Evolutionary conservation across 371 early-diverging fungal species (phyloP), one percentile per base, ranked within the genome.

Genomic region (Catenaria anguillulae): DNA sequence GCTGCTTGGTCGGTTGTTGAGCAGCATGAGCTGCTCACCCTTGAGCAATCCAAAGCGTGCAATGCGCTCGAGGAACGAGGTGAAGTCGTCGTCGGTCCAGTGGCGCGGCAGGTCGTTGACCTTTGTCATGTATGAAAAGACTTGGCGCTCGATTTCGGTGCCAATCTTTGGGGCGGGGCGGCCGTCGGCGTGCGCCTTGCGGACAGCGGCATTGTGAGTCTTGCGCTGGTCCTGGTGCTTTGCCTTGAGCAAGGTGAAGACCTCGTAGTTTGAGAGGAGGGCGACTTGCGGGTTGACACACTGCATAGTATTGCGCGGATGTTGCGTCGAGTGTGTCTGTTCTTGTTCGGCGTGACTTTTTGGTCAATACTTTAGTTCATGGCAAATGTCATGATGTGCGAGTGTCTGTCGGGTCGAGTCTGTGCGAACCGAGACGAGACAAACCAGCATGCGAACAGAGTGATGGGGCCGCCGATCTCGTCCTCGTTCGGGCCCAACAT

Each of bases 1-100:
- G 31, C 59, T 60, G 23, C 40, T 64, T 17, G 73, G 73, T n/a
- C 65, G 40, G 33, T 54, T 12, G 45, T 73, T 73, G 10, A 69
- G 40, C 17, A 73, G 50, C 70, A 67, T 66, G 21, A 73, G 63
- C 43, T 67, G 65, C 56, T 73, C 73, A 2, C 58, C 68, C 55
- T 68, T 64, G 19, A 66, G 67, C 21, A 73, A 62, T n/a, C 64
- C 64, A 33, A 66, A 66, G 1, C 2, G 10, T 56, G 60, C 50
- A 17, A 71, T 36, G 10, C 61, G 63, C 19, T 26, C 60, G 54
- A 66, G 42, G 43, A 62, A 62, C 17, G 48, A 33, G 4, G 12
- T 6, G 33, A 69, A 43, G 13, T 52, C 19, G 2, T 42, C 50
- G 15, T 48, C 55, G 23, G 43, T 48, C 55, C 46, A 46, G 24